Percentiles rank a stretch among this genome's conserved stretches.
phyloP scores from a whole-genome alignment of 805 yeast species.

The Ogataea wickerhamii region DNA sequence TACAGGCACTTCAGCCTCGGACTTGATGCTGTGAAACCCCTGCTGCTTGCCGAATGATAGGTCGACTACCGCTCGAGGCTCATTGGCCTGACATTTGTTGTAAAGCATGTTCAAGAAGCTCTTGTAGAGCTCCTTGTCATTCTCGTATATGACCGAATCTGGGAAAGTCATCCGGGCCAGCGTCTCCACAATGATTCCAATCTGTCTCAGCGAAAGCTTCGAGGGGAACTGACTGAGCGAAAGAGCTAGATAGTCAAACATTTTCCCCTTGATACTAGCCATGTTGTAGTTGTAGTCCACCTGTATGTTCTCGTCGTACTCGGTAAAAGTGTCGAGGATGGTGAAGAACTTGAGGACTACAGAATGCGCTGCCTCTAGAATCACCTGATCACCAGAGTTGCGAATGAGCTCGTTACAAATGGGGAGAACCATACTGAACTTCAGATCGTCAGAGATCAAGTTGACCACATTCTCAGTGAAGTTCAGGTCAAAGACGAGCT shows the following conservation, averaged over 20 bases:
- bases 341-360: constrained; percentile 40
- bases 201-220: constrained; percentile 49
- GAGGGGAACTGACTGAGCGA: constrained; percentile 55
- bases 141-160: constrained; percentile 31
- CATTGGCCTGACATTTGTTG: constrained; percentile 33
- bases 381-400: constrained; percentile 18
- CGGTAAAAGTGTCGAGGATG: constrained; percentile 19
- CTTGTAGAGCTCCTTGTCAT: constrained; percentile 27
- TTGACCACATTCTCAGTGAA: constrained; percentile 43
- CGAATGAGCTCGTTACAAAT: constrained; percentile 24
- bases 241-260: constrained; percentile 42
- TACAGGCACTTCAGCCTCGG: not conserved
- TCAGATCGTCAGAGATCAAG: constrained; percentile 34
- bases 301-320: constrained; percentile 12
- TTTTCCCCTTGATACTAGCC: constrained; percentile 11
- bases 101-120: constrained; percentile 42
- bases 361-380: constrained; percentile 64
- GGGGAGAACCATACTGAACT: constrained; percentile 24
- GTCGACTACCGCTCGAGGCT: constrained; percentile 5
- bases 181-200: constrained; percentile 54
- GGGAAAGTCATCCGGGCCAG: constrained; percentile 44
- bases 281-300: constrained; percentile 18
- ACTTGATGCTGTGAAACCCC: constrained; percentile 1
- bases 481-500: constrained; percentile 44
- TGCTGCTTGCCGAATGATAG: not conserved